Conservation (phyloP, 2,329 filamentous ascomycete genomes). For the Immersiporthe knoxdaviesiana region DNA sequence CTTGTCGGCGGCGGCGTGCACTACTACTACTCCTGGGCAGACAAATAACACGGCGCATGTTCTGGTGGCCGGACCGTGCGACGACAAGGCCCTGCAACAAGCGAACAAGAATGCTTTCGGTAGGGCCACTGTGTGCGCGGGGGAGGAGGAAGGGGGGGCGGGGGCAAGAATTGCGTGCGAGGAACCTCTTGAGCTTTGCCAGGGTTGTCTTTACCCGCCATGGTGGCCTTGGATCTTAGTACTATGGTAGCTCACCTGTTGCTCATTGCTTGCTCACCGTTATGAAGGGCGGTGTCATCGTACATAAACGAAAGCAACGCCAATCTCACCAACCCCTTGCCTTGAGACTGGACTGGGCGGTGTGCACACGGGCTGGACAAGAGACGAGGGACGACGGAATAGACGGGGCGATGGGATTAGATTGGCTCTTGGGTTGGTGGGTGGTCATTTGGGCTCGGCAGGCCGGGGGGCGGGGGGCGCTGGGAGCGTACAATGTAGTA, state of each 20-base stretch:
- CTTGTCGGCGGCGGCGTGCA: too few species aligned
- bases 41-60: background rate
- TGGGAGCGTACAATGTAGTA: background rate
- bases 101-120: background rate
- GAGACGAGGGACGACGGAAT: background rate
- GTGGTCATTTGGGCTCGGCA: background rate
- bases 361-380: background rate
- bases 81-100: background rate
- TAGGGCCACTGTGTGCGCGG: background rate
- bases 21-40: background rate
- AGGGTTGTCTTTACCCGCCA: background rate
- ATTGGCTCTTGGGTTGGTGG: too few species aligned
- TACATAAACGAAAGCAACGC: conserved; percentile 14
- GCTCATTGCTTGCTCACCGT: background rate
- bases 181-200: background rate
- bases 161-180: background rate
- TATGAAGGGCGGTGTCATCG: conserved; percentile 2
- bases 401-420: background rate
- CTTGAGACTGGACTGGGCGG: too few species aligned
- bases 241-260: too few species aligned
- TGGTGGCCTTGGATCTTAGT: background rate
- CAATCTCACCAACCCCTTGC: conserved; percentile 1
- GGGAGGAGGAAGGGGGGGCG: too few species aligned
- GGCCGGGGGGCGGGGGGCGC: background rate
- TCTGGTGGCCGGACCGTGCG: background rate